These are phyloP conservation scores for Diplodia sapinea DNA, from an alignment of 2,329 filamentous ascomycete species.

Conservation along the genomic window DNA sequence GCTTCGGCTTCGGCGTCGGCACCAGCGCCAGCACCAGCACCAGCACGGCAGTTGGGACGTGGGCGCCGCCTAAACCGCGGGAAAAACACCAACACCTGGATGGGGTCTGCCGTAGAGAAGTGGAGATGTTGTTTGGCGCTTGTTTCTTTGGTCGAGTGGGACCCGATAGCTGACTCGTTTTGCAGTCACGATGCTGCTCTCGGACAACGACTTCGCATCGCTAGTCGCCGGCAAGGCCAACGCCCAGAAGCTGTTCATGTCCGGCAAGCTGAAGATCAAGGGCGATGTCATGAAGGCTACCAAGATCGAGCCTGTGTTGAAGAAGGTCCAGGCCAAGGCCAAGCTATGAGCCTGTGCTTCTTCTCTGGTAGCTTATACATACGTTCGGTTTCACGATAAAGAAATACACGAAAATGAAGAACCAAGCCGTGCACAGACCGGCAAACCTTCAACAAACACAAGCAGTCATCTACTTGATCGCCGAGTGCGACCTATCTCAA, in stretches of 20 bases:
- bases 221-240: slow-evolving; percentile 88
- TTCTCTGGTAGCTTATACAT: neutral
- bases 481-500: too few species aligned
- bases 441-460: too few species aligned
- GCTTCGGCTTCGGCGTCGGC: slow-evolving; percentile 23
- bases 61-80: neutral
- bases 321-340: slow-evolving; percentile 73
- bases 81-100: neutral
- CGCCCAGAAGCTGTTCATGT: slow-evolving; percentile 95
- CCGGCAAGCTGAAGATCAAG: slow-evolving; percentile 97
- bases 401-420: neutral
- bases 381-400: slow-evolving; percentile 1
- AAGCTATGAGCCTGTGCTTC: slow-evolving; percentile 66
- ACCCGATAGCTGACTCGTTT: slow-evolving; percentile 12
- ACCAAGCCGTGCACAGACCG: too few species aligned
- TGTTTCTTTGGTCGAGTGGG: neutral
- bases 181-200: slow-evolving; percentile 77
- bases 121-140: neutral
- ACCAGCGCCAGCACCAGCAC: neutral
- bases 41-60: too few species aligned
- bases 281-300: slow-evolving; percentile 99
- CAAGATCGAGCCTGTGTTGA: slow-evolving; percentile 90
- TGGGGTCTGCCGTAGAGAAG: neutral
- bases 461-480: too few species aligned
- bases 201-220: slow-evolving; percentile 84